These are phyloP conservation scores for Metschnikowia henanensis DNA, from an alignment of 805 yeast species.

Conservation along the genomic window DNA sequence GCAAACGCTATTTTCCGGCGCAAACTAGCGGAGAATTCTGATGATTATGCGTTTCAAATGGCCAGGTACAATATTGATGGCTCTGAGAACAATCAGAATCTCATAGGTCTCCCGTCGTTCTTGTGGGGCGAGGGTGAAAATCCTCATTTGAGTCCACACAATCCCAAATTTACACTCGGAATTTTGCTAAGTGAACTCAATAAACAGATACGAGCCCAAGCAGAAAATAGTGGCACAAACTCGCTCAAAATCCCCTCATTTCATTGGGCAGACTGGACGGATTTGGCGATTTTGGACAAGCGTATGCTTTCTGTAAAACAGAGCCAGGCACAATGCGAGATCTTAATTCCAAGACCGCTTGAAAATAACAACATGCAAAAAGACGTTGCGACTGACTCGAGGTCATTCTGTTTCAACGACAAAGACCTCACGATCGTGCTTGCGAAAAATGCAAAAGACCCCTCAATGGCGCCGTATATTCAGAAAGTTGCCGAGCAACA, in stretches of 20 bases:
- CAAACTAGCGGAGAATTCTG: not conserved
- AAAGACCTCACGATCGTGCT: conserved; percentile 15
- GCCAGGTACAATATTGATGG: conserved; percentile 5
- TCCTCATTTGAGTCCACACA: conserved; percentile 15
- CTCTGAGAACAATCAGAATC: not conserved
- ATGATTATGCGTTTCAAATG: conserved; percentile 1
- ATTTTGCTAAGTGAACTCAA: conserved; percentile 18
- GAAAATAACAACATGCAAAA: not conserved
- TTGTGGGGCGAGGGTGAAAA: conserved; percentile 7
- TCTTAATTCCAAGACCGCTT: not conserved
- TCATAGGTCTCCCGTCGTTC: conserved; percentile 7
- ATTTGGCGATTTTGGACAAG: conserved; percentile 10
- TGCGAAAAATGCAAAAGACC: conserved; percentile 21
- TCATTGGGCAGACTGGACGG: conserved; percentile 24
- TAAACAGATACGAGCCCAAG: conserved; percentile 12
- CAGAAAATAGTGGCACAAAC: too few species aligned
- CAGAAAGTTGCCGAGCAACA: conserved; percentile 4
- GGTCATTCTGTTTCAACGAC: conserved; percentile 1
- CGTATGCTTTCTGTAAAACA: conserved; percentile 4
- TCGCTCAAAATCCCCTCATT: conserved; percentile 7
- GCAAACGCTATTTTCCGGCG: conserved; percentile 8
- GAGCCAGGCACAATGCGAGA: conserved; percentile 6
- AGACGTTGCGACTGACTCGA: conserved; percentile 1
- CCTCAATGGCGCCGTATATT: conserved; percentile 24
- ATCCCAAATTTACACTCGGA: conserved; percentile 23